Conservation (phyloP, 495 filamentous ascomycete species). For the Penicillium robsamsonii region DNA sequence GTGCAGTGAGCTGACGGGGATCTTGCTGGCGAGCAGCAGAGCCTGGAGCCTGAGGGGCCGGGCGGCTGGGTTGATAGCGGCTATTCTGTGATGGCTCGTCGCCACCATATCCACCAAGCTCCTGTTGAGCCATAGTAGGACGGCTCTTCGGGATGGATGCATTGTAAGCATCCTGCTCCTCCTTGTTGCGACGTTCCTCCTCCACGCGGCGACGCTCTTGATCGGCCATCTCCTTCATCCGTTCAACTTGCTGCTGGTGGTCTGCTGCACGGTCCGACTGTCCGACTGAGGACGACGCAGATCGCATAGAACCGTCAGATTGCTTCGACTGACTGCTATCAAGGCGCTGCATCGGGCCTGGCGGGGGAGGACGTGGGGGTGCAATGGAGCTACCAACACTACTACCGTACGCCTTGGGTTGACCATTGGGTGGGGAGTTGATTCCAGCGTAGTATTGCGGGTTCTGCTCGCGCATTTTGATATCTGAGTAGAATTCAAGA, state of each 20-base stretch:
- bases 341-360: conserved; percentile 47
- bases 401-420: conserved; percentile 37
- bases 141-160: conserved; percentile 77
- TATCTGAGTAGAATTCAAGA: conserved; percentile 94
- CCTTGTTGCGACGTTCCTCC: conserved; percentile 53
- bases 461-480: conserved; percentile 82
- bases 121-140: conserved; percentile 79
- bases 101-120: conserved; percentile 68
- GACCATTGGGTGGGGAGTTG: conserved; percentile 51
- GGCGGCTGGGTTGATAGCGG: conserved; percentile 80
- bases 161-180: conserved; percentile 82
- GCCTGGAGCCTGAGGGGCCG: conserved; percentile 54
- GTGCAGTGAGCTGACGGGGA: conserved; percentile 50
- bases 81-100: conserved; percentile 47
- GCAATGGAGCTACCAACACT: conserved; percentile 67
- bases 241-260: conserved; percentile 42
- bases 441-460: conserved; percentile 72
- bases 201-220: conserved; percentile 52
- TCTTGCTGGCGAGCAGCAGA: conserved; percentile 39
- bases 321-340: conserved; percentile 39
- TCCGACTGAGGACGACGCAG: conserved; percentile 35
- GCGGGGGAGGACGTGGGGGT: conserved; percentile 69
- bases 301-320: conserved; percentile 32
- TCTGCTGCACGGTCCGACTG: conserved; percentile 40
- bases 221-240: conserved; percentile 51